phyloP scores from a whole-genome alignment of 768 basidiomycete species.

The Podaxis mareebaensis region DNA sequence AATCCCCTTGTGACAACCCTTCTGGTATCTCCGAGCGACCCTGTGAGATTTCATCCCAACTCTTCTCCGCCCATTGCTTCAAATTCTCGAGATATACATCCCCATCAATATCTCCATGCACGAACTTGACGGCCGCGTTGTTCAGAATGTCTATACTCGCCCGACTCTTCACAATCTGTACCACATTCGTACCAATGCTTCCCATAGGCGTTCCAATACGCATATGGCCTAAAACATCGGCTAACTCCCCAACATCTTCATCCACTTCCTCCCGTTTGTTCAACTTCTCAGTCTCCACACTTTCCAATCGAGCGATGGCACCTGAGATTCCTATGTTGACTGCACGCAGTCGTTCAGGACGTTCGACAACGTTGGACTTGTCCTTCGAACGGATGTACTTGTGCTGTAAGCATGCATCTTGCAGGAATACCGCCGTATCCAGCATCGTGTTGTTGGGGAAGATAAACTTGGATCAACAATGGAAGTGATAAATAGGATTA shows the following conservation, averaged over 20 bases:
- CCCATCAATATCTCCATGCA: constrained; percentile 70
- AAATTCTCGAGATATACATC: constrained; percentile 70
- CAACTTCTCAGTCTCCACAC: constrained; percentile 11
- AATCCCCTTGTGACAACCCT: constrained; percentile 71
- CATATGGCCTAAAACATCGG: constrained; percentile 28
- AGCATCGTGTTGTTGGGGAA: constrained; percentile 3
- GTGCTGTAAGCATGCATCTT: constrained; percentile 74
- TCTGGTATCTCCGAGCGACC: constrained; percentile 78
- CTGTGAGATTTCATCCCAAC: constrained; percentile 56
- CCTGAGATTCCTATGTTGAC: constrained; percentile 82
- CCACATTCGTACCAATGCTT: constrained; percentile 23
- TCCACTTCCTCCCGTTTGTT: neutral
- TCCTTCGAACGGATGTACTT: constrained; percentile 78
- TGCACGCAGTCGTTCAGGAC: constrained; percentile 86
- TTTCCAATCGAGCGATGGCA: constrained; percentile 71
- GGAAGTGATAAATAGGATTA: neutral
- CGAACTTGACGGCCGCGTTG: constrained; percentile 66
- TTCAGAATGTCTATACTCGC: constrained; percentile 56
- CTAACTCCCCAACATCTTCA: constrained; percentile 22
- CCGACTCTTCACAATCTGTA: constrained; percentile 53
- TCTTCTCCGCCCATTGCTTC: constrained; percentile 57
- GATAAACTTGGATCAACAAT: neutral
- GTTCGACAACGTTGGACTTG: constrained; percentile 78
- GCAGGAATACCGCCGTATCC: constrained; percentile 47
- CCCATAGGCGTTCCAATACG: constrained; percentile 20